Conservation (phyloP, 495 filamentous ascomycete species). For the Neurospora tetraspora region DNA sequence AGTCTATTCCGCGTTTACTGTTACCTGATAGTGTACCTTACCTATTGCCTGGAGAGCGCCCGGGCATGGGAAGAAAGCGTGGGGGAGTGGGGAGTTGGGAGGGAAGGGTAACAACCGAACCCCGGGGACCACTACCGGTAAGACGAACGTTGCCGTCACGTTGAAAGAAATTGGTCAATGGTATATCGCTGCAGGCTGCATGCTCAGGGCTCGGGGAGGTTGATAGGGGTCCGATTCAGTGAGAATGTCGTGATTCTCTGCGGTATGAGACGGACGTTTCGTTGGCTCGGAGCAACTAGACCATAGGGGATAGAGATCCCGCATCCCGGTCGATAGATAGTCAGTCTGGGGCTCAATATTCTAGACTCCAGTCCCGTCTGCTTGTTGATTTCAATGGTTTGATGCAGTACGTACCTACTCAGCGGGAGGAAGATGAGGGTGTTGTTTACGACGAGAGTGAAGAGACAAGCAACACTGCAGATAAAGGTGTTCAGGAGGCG, state of each 20-base stretch:
- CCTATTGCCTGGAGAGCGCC: neutral
- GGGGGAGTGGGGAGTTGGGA: neutral
- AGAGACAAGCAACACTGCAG: neutral
- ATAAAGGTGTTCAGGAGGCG: neutral
- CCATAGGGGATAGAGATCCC: neutral
- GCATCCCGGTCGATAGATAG: neutral
- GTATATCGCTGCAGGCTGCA: neutral
- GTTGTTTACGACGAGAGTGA: neutral
- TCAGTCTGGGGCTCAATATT: neutral
- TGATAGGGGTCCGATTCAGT: neutral
- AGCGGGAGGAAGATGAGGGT: neutral
- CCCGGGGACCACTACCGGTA: neutral
- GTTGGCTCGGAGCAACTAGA: neutral
- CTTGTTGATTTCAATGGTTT: neutral
- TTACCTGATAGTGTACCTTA: neutral
- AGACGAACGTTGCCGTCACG: neutral
- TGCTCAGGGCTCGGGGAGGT: neutral
- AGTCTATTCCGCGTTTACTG: neutral
- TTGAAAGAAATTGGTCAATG: neutral
- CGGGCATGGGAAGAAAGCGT: neutral
- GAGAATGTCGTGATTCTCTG: neutral
- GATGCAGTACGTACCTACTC: neutral
- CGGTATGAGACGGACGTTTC: neutral
- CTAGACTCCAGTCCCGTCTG: neutral
- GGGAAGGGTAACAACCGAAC: neutral